Evolutionary conservation across 2,329 filamentous ascomycete genomes (phyloP), one percentile per base, ranked within the genome.

Genomic region (Sporothrix pallida): DNA sequence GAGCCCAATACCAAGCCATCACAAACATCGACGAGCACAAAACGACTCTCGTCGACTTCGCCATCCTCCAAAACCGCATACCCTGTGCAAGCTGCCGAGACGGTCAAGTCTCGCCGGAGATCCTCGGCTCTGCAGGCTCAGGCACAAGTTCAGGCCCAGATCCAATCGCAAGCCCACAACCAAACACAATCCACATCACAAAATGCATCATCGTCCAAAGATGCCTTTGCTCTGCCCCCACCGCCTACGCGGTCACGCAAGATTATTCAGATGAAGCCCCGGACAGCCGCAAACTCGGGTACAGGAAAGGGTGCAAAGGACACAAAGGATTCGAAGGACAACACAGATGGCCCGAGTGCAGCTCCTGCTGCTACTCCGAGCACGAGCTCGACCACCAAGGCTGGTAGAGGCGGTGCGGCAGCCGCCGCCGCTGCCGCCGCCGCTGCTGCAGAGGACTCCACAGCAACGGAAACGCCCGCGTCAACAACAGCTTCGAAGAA

Each of bases 181-280:
- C 50, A 60, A 1, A n/a, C 62, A 9, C 17, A 68, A 9, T 10
- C 63, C 9, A 62, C 54, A 0, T 13, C 58, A 12, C 31, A 37
- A 37, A 37, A 37, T 37, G 23, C 58, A 44, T 7, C 58, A n/a
- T 15, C 44, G 86, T 87, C 76, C 13, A 91, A 89, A 76, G 88
- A 90, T 77, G 85, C 87, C 67, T 97, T 97, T 81, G 88, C 92
- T 10, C 88, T 99, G 17, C 96, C 96, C 23, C 96, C 96, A 10
- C 96, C 95, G 17, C 96, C 96, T 0, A 97, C 95, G 2, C 88
- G 95, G 76, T 93, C 94, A 58, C 91, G 95, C 79, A 98, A 97
- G 84, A 98, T 99, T 80, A 98, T 98, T 74, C 95, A 98, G 83
- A 97, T 98, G 95, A 97, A 97, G 82, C 95, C 89, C 20, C 83